A percentile compares a stretch with the other conserved stretches of the same genome.
Evolutionary conservation across 306 rosid genomes (phyloP).

Genomic region (Malus asiatica): DNA sequence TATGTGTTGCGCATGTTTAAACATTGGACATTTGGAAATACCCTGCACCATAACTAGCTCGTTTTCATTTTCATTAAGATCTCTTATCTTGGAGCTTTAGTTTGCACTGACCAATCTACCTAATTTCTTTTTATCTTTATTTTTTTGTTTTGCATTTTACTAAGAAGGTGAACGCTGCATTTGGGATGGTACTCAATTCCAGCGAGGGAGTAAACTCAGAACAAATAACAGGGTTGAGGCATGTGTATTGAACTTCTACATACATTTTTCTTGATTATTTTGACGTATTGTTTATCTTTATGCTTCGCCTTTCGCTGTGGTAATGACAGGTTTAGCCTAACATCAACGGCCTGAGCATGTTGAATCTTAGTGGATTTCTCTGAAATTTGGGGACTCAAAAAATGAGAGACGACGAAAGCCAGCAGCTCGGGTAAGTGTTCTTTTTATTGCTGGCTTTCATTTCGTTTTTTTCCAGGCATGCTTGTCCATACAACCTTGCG

Average conservation of each 20-base stretch:
- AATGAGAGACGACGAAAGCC: slow-evolving; percentile 38
- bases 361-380: not conserved
- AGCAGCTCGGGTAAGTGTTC: slow-evolving; percentile 67
- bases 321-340: slow-evolving; percentile 48
- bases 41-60: not conserved
- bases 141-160: slow-evolving; percentile 6
- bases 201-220: slow-evolving; percentile 27
- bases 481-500: not conserved
- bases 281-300: slow-evolving; percentile 38
- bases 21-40: slow-evolving; percentile 15
- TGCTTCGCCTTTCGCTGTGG: slow-evolving; percentile 21
- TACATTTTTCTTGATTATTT: slow-evolving; percentile 1
- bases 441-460: slow-evolving; percentile 65
- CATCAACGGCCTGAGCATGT: slow-evolving; percentile 38
- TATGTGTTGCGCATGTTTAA: not conserved
- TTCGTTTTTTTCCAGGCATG: slow-evolving; percentile 44
- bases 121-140: slow-evolving; percentile 17
- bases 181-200: slow-evolving; percentile 41
- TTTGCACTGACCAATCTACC: slow-evolving; percentile 27
- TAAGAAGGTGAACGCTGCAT: slow-evolving; percentile 48
- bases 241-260: slow-evolving; percentile 20
- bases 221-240: slow-evolving; percentile 52
- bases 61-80: not conserved
- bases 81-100: not conserved
- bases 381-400: not conserved